Conservation (phyloP, 345 rosid genomes). For the Mercurialis annua region DNA sequence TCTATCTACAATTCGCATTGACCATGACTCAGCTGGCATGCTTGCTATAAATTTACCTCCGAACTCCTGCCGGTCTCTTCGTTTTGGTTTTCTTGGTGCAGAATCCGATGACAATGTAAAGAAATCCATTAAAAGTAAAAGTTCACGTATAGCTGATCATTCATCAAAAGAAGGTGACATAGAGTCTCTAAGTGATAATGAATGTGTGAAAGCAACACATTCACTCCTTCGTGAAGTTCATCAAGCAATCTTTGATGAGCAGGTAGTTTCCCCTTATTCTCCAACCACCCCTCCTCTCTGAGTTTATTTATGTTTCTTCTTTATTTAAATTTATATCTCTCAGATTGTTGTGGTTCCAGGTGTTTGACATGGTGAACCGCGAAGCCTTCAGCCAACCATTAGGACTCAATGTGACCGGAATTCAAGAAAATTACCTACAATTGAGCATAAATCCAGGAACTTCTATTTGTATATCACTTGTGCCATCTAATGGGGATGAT, state of each 20-base stretch:
- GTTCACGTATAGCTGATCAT: conserved; percentile 22
- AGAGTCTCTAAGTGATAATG: conserved; percentile 51
- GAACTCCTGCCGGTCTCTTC: conserved; percentile 62
- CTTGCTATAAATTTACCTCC: conserved; percentile 80
- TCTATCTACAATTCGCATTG: conserved; percentile 66
- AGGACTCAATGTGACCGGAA: conserved; percentile 77
- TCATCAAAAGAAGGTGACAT: conserved; percentile 34
- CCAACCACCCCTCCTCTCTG: not conserved
- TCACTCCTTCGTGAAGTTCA: conserved; percentile 68
- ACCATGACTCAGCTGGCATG: conserved; percentile 90
- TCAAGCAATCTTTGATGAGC: conserved; percentile 79
- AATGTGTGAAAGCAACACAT: conserved; percentile 61
- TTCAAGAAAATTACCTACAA: conserved; percentile 74
- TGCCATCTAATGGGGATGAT: conserved; percentile 42
- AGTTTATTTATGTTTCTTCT: not conserved
- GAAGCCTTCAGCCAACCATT: conserved; percentile 72
- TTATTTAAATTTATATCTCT: conserved; percentile 15
- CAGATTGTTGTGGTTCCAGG: conserved; percentile 44
- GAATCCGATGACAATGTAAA: conserved; percentile 30
- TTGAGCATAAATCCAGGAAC: conserved; percentile 70
- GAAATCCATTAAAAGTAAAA: conserved; percentile 32
- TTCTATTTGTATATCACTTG: conserved; percentile 66
- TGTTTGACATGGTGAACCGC: conserved; percentile 74
- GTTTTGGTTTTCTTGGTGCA: conserved; percentile 70
- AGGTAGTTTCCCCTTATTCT: conserved; percentile 39